phyloP scores from a whole-genome alignment of 2,329 filamentous ascomycete genomes.

The Rhexocercosporidium sp. region DNA sequence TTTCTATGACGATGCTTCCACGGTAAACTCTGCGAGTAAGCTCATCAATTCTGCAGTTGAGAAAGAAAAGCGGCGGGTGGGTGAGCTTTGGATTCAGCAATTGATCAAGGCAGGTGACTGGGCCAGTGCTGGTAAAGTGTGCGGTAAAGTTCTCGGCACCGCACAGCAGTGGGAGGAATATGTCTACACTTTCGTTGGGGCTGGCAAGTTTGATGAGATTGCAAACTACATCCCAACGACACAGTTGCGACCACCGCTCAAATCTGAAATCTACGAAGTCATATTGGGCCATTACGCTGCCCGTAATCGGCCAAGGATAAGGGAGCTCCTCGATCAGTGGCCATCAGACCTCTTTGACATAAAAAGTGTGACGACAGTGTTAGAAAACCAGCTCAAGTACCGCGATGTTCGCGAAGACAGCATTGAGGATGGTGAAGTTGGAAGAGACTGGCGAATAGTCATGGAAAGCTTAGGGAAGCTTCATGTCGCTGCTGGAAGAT shows the following conservation, averaged over 20 bases:
- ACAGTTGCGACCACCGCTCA: conserved; percentile 78
- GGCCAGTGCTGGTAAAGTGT: conserved; percentile 77
- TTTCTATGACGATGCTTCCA: conserved; percentile 78
- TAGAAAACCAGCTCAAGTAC: conserved; percentile 82
- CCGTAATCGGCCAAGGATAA: conserved; percentile 75
- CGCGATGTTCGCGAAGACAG: conserved; percentile 78
- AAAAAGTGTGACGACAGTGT: conserved; percentile 73
- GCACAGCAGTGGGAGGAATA: conserved; percentile 91
- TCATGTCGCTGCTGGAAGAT: conserved; percentile 80
- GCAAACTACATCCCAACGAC: conserved; percentile 80
- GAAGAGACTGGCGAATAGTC: conserved; percentile 87
- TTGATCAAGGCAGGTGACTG: conserved; percentile 78
- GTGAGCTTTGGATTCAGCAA: conserved; percentile 91
- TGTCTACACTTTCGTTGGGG: conserved; percentile 90
- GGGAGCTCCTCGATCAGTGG: conserved; percentile 82
- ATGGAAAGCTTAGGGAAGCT: conserved; percentile 84
- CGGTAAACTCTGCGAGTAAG: conserved; percentile 63
- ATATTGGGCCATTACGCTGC: conserved; percentile 88
- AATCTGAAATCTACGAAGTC: conserved; percentile 84
- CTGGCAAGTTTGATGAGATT: conserved; percentile 88
- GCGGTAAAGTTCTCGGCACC: conserved; percentile 80
- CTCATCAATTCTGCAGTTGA: conserved; percentile 70
- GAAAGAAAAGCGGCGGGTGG: conserved; percentile 87
- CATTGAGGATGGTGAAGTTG: conserved; percentile 72
- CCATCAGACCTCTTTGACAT: conserved; percentile 83